Percentiles rank a stretch among this genome's conserved stretches.
Conservation (phyloP, 73 alveolate genomes). For the Paramecium sonneborni region DNA sequence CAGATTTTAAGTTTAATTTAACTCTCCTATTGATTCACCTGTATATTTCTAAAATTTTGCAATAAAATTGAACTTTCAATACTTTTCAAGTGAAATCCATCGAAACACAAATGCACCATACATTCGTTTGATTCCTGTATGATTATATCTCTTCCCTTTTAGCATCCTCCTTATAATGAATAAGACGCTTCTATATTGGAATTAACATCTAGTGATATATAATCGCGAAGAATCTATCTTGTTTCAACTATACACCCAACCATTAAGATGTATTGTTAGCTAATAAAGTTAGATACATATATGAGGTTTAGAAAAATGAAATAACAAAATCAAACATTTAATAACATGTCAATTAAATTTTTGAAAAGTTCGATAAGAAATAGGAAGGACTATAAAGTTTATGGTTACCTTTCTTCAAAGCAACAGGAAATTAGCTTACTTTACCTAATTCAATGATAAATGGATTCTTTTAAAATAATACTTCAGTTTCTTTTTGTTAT, state of each 20-base stretch:
- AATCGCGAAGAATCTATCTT: not conserved
- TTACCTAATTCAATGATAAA: not conserved
- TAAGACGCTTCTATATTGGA: not conserved
- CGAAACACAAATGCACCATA: not conserved
- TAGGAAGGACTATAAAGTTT: not conserved
- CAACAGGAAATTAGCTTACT: not conserved
- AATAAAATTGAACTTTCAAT: not conserved
- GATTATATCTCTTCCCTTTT: not conserved
- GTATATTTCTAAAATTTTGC: not conserved
- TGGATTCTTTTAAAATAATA: not conserved
- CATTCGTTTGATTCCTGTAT: not conserved
- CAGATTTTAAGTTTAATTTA: not conserved
- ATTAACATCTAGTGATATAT: not conserved
- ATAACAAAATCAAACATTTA: not conserved
- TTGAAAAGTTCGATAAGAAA: not conserved
- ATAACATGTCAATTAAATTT: not conserved
- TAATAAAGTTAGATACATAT: not conserved
- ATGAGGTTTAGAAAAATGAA: not conserved
- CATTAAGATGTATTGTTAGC: not conserved
- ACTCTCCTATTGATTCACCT: not conserved
- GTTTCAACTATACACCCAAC: not conserved
- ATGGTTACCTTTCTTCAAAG: not conserved
- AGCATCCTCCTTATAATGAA: not conserved
- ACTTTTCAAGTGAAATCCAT: not conserved
- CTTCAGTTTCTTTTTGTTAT: not conserved